Evolutionary conservation across 495 filamentous ascomycete genomes (phyloP), one percentile per base, ranked within the genome.

Genomic region (Penicillium soppii): DNA sequence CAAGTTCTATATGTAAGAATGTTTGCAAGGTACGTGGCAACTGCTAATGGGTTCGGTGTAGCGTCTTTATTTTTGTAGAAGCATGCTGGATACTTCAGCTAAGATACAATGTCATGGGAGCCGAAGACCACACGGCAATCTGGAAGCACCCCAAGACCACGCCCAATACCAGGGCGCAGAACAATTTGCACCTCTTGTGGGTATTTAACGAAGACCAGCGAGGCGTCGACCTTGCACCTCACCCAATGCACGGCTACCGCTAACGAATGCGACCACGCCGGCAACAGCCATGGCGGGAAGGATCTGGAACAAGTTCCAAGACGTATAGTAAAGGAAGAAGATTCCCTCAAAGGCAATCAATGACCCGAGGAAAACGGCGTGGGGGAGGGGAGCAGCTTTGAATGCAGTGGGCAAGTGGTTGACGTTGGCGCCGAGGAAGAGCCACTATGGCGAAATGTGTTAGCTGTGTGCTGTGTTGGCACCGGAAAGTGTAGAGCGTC

Each of bases 251-350:
- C 92, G 87, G 61, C 87, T 91, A 47, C 94, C 95, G 67, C 90
- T 95, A 35, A 97, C 69, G 62, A 95, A 91, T 19, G 88, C 81
- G 46, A 91, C 82, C 37, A 77, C 68, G 17, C 85, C 86, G 43
- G 88, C 81, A 35, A 80, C 72, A 27, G 77, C 81, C 54, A 82
- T 82, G 43, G 84, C 85, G 8, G 91, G 91, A 32, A 98, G 79
- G 22, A 81, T 81, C 74, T 95, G 87, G 80, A 97, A 98, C 38
- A 98, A 74, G 58, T 85, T 96, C 94, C 92, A 97, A 57, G 73
- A 86, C 25, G 80, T 88, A 66, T 97, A 98, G 78, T 98, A 98
- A 67, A 96, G 68, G 78, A 91, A 91, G 74, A 97, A 97, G 56
- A 96, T 82, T 7, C 82, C 88, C 69, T 98, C 94, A 75, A 98